Evolutionary conservation across 768 basidiomycete genomes (phyloP).

Genomic region (Clitopilus passeckerianus): DNA sequence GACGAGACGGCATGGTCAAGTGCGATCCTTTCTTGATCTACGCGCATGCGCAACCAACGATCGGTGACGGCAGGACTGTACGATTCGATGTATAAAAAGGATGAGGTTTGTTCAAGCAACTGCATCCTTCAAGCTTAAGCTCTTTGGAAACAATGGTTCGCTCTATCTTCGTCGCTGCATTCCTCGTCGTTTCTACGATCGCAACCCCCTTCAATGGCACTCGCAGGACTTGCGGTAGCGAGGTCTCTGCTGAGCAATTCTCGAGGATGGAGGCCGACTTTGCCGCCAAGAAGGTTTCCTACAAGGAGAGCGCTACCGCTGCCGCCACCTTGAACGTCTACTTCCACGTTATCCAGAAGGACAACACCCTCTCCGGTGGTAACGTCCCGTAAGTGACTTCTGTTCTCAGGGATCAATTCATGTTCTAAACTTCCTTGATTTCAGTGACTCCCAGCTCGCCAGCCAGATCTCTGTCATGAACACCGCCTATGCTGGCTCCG

Average conservation of each 20-base stretch:
- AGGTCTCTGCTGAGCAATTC: constrained; percentile 5
- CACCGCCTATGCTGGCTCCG: constrained; percentile 28
- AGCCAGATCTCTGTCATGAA: constrained; percentile 37
- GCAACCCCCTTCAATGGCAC: not conserved
- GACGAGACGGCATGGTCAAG: not conserved
- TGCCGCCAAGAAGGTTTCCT: constrained; percentile 5
- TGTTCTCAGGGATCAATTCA: not conserved
- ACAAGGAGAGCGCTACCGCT: not conserved
- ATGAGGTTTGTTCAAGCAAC: not conserved
- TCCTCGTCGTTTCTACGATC: constrained; percentile 1
- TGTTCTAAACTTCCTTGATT: not conserved
- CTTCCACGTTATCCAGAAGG: constrained; percentile 31
- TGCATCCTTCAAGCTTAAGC: not conserved
- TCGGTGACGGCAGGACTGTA: not conserved
- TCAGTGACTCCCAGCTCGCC: constrained; percentile 30
- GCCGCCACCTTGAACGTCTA: constrained; percentile 24
- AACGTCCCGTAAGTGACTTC: constrained; percentile 31
- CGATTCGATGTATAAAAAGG: not conserved
- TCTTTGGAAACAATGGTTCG: not conserved
- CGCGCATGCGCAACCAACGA: not conserved
- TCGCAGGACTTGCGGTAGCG: constrained; percentile 11
- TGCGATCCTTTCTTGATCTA: not conserved
- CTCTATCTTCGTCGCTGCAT: not conserved
- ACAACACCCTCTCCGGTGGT: constrained; percentile 28
- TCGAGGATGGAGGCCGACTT: constrained; percentile 12